These are phyloP conservation scores for Penicillium crystallinum DNA, from an alignment of 495 filamentous ascomycete species.

Conservation along the genomic window DNA sequence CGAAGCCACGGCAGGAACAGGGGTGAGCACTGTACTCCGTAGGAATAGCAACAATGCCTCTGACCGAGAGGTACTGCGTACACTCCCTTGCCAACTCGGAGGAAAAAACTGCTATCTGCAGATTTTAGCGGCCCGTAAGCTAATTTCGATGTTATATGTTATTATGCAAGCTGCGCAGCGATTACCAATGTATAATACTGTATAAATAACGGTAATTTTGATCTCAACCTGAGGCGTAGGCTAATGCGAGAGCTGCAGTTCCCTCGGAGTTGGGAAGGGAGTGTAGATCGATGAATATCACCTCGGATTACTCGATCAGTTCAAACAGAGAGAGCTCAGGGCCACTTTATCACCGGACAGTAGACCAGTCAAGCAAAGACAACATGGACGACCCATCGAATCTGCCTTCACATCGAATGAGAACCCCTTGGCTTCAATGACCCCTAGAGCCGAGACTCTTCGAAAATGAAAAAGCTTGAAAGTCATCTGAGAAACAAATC, in stretches of 20 bases:
- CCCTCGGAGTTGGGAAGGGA: too few species aligned
- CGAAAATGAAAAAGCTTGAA: slow-evolving; percentile 3
- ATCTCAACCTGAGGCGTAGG: too few species aligned
- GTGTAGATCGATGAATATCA: not conserved
- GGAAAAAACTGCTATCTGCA: too few species aligned
- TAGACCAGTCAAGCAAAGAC: not conserved
- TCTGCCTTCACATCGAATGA: not conserved
- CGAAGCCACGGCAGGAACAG: not conserved
- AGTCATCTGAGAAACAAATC: slow-evolving; percentile 12
- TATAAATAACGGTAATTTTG: too few species aligned
- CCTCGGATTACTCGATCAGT: slow-evolving; percentile 25
- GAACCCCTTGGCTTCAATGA: not conserved
- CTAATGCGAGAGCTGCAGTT: too few species aligned
- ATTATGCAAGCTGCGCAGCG: too few species aligned
- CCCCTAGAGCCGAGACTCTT: not conserved
- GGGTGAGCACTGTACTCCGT: not conserved
- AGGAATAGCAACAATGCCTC: not conserved
- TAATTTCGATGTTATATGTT: too few species aligned
- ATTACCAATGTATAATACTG: too few species aligned
- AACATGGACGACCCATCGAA: not conserved
- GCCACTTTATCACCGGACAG: not conserved
- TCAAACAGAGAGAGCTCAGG: not conserved
- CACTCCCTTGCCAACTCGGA: too few species aligned
- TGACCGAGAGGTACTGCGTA: not conserved
- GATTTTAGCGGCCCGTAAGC: too few species aligned